Base-by-base conservation (phyloP, 1,139 yeast species). In the Sugiyamaella xylanicola region DNA sequence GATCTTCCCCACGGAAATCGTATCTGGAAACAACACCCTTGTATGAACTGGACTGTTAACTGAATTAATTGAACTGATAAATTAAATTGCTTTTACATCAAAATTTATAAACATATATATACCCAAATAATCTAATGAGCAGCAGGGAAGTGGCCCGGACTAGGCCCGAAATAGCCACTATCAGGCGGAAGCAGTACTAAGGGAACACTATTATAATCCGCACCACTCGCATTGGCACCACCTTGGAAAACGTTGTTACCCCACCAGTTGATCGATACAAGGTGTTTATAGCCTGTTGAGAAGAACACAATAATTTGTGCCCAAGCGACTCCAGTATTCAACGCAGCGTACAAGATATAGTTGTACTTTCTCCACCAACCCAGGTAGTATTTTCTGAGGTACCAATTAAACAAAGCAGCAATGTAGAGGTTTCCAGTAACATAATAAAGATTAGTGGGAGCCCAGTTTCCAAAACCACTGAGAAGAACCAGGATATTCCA, bases 321-420 rank as follows among this genome's bases (percentile, higher is more conserved):
- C 56, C 81, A 78, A 0, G 87, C 87, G 40, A 82, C 78, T 19
- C 87, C 88, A 1, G 87, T 83, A 8, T 78, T 72, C 45, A 84
- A 68, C 2, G 82, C 87, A 58, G 82, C 77, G 16, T 85, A 76
- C 39, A 84, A 70, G 9, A 85, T 77, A 66, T 84, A 85, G 63
- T 81, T 83, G 70, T 84, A 85, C 68, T 81, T 83, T 58, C 80
- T 84, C 85, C 86, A 84, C 85, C 87, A 80, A 22, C 76, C 70
- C 17, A 74, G 62, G 63, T 77, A 81, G 59, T 80, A 74, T 61
- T 72, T 76, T 61, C 77, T 80, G 61, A 83, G 70, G 67, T 75
- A 72, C 65, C 76, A 75, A 81, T 82, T 84, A 72, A 84, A 84
- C 32, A 73, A 61, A 56, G 71, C 76, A 13, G 82, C 75, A 29